Conservation (phyloP, 768 basidiomycete genomes). For the Mycena belliarum region DNA sequence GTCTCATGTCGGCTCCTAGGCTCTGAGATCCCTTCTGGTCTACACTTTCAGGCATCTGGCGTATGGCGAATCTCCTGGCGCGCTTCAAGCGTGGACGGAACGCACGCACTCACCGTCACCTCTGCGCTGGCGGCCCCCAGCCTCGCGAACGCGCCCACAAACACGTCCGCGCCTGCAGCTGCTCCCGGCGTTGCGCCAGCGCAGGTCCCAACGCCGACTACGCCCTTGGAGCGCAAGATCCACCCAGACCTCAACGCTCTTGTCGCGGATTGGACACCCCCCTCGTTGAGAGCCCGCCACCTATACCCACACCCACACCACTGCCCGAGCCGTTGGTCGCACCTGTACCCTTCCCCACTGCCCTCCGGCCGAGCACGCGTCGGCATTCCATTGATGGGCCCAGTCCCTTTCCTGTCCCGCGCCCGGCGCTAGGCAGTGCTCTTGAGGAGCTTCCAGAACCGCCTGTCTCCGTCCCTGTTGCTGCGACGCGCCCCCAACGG, state of each 20-base stretch:
- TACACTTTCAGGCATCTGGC: neutral
- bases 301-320: too few species aligned
- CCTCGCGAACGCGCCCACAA: neutral
- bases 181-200: neutral
- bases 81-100: constrained; percentile 15
- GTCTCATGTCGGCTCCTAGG: constrained; percentile 14
- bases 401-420: neutral
- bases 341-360: constrained; percentile 4
- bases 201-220: neutral
- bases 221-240: constrained; percentile 18
- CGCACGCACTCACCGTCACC: constrained; percentile 7
- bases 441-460: constrained; percentile 14
- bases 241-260: constrained; percentile 20
- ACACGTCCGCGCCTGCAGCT: neutral
- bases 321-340: neutral
- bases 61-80: constrained; percentile 16
- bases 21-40: neutral
- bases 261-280: constrained; percentile 18
- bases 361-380: constrained; percentile 11
- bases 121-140: neutral
- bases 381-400: constrained; percentile 14
- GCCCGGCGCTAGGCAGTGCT: neutral
- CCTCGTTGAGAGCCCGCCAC: too few species aligned
- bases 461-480: neutral
- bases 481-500: constrained; percentile 4